Percentiles rank a stretch among this genome's conserved stretches.
phyloP scores from a whole-genome alignment of 495 filamentous ascomycete species.

The Staphylotrichum longicolle region DNA sequence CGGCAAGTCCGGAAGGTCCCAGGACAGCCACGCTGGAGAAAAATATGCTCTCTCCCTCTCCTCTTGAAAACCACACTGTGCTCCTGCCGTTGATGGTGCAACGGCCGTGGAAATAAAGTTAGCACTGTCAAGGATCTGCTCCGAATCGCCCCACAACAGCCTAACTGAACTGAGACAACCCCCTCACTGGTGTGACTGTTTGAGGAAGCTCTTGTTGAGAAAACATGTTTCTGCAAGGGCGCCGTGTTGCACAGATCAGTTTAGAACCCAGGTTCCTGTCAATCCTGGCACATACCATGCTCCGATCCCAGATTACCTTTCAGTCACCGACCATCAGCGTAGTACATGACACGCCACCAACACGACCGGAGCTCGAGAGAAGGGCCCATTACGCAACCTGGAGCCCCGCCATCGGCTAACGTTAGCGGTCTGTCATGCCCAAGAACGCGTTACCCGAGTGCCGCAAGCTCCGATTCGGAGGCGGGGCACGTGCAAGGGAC shows the following conservation, averaged over 20 bases:
- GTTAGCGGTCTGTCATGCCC: too few species aligned
- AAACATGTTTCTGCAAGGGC: background rate
- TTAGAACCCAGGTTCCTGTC: too few species aligned
- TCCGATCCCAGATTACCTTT: too few species aligned
- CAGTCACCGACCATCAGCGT: too few species aligned
- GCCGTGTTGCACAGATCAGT: too few species aligned
- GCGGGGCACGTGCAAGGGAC: conserved; percentile 13
- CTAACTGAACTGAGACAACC: background rate
- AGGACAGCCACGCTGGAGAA: background rate
- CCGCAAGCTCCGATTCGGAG: conserved; percentile 15
- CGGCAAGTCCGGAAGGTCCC: conserved; percentile 9
- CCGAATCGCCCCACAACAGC: conserved; percentile 1
- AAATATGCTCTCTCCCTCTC: background rate
- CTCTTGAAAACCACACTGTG: conserved; percentile 1
- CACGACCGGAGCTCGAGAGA: too few species aligned
- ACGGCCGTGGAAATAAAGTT: conserved; percentile 21
- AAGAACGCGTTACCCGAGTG: too few species aligned
- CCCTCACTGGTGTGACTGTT: background rate
- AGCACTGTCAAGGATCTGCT: background rate
- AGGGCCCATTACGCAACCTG: too few species aligned
- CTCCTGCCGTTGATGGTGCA: background rate
- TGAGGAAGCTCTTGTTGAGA: background rate
- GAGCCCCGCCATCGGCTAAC: too few species aligned
- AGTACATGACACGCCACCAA: too few species aligned
- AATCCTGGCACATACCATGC: too few species aligned